Conservation (phyloP, 176 grass and related monocot species). For the Coix lacrymajobi region DNA sequence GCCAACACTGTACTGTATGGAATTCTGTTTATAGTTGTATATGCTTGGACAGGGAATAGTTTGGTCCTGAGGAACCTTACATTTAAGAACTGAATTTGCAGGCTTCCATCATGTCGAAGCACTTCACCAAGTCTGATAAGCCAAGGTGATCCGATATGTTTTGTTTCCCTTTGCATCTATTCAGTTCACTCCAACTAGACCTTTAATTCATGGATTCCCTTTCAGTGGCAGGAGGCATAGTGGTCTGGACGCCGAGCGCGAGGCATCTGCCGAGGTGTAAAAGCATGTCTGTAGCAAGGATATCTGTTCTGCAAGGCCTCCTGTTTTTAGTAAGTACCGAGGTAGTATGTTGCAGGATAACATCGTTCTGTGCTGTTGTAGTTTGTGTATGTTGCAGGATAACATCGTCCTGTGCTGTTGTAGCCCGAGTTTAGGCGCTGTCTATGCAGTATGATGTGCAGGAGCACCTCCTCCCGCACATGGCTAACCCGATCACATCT, state of each 20-base stretch:
- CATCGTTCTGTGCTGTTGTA: conserved; percentile 4
- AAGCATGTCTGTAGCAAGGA: background rate
- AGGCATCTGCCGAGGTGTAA: conserved; percentile 21
- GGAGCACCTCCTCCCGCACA: conserved; percentile 31
- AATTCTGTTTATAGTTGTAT: background rate
- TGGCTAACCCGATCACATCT: conserved; percentile 11
- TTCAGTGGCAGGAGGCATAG: conserved; percentile 34
- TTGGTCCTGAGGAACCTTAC: conserved; percentile 5
- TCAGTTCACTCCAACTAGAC: background rate
- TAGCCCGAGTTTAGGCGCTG: background rate
- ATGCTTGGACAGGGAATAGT: background rate
- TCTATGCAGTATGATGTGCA: conserved; percentile 24
- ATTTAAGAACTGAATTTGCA: conserved; percentile 44
- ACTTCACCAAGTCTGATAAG: conserved; percentile 86
- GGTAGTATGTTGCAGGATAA: conserved; percentile 15
- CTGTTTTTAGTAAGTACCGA: background rate
- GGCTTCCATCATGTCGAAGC: conserved; percentile 97
- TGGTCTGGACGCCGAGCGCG: conserved; percentile 32
- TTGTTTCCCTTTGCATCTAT: background rate
- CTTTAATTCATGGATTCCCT: background rate
- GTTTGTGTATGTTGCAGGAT: conserved; percentile 1
- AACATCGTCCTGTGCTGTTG: background rate
- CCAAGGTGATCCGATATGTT: conserved; percentile 55
- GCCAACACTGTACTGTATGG: conserved; percentile 1
- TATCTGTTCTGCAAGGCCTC: background rate